Evolutionary conservation across 805 yeast genomes (phyloP), one percentile per base, ranked within the genome.

Genomic region (Nakazawaea anatomiae): DNA sequence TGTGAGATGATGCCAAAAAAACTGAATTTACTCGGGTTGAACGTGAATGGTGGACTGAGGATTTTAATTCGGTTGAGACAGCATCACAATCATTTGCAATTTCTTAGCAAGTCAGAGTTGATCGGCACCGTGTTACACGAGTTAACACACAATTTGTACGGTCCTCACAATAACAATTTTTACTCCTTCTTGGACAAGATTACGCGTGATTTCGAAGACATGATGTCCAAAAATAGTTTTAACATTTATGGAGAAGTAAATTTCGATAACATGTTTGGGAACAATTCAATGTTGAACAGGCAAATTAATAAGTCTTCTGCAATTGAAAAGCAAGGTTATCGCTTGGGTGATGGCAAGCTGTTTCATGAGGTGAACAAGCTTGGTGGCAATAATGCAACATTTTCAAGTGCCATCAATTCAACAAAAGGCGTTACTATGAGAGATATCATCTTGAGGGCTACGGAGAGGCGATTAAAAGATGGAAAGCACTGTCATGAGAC

Each of bases 91-190:
- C 74, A 73, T 29, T 58, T 58, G 34, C 58, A 61, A 51, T 90
- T 91, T 62, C 62, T 82, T 18, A 84, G 90, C 1, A 68, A 83
- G 65, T 74, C 81, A 4, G 82, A 82, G 47, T 67, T 91, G 1
- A 61, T 91, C 29, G 96, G 90, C 1, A 89, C 96, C 0, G 78
- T 90, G 82, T 70, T 92, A 5, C 98, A 92, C 65, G 98, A 92
- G 63, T 71, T 92, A 41, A 79, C 89, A 1, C 98, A 92, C 63
- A 91, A 89, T 63, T 62, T 73, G 25, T 70, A 71, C 59, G 96
- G 97, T 0, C 87, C 96, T 0, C 98, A 92, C 62, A 85, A 92
- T 68, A 76, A 69, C 2, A 68, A 67, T 52, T 92, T 92, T 61
- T 88, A 88, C 62, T 69, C 69, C 47, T 74, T 75, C 47, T 64